Base-by-base conservation (phyloP, 352 stramenopile species). In the Pythium scleroteichum region DNA sequence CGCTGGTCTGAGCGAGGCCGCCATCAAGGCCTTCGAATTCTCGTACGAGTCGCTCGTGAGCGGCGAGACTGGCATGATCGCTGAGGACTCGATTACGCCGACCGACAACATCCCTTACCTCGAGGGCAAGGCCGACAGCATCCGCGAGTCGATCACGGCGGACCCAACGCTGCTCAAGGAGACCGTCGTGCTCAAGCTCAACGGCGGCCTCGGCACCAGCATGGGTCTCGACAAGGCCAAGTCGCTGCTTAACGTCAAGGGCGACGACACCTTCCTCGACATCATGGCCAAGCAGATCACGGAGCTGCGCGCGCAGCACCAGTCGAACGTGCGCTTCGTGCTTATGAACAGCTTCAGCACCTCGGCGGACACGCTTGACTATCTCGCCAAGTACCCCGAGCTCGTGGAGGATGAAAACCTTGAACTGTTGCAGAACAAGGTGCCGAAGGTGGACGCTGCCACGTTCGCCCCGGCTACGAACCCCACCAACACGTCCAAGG, bases 371-470 rank as follows among this genome's bases (percentile, higher is more conserved):
- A 95, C 86, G 38, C 72, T 95, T 23, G 86, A 95, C 62, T 95
- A 94, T 66, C 69, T 95, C 51, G 68, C 87, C 49, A 95, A 95
- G 81, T 95, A 95, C 72, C 84, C 86, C 3, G 86, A 95, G 70
- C 75, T 99, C 38, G 82, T 94, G 19, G 88, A 90, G 39, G 96
- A 99, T 68, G 85, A 97, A 40, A 95, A 96, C 60, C 79, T 99
- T 19, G 96, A 99, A 85, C 94, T 99, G 65, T 68, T 99, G 51
- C 96, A 99, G 80, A 99, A 99, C 79, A 99, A 99, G 83, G 96
- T 98, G 42, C 95, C 95, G 32, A 98, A 98, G 77, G 75, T 99
- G 22, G 81, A 97, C 79, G 92, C 90, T 16, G 79, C 69, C 42
- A 98, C 89, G 20, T 76, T 95, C 46, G 68, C 70, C 59, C 86